Base-by-base conservation (phyloP, 2,329 filamentous ascomycete genomes). In the Colletotrichum tabaci region DNA sequence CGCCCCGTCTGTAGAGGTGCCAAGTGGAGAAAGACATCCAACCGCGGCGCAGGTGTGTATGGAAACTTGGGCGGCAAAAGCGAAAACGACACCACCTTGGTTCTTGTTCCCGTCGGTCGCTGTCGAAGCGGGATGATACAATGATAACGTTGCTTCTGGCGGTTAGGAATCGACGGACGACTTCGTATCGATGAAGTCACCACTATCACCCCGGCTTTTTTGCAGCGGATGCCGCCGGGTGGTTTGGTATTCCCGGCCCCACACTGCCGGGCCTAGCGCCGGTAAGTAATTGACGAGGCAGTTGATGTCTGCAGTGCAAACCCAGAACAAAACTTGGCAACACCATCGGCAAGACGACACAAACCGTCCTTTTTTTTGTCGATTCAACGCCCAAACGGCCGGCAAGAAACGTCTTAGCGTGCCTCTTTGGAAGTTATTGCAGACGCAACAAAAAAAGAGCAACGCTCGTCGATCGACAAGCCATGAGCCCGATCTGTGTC, bases 131-230 rank as follows among this genome's bases (percentile, higher is more conserved):
- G 40, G 42, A 49, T 46, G n/a, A 30, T 38, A 38, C 26, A 21
- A 42, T 46, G 16, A 46, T 18, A 21, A 46, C 44, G 12, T n/a
- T 35, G 52, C 35, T 38, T 38, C 35, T 9, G 35, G 35, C 35
- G 35, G 35, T 38, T 38, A 38, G 35, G 35, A 38, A 9, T 38
- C 35, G 35, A 38, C 9, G 35, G 35, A 9, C 16, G 18, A 63
- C 16, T 69, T 21, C 58, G 35, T 57, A 26, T 61, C 67, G 58
- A 73, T 73, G 71, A 73, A 73, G 71, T 73, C 71, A 73, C 58
- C 71, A 67, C 63, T 73, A 56, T 52, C 44, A 23, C 46, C 62
- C 62, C 57, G 63, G 50, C 44, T 40, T 23, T 61, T 38, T 9
- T 38, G 15, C 44, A 35, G 60, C 71, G 67, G 67, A 55, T 26